These are phyloP conservation scores for Lagenaria siceraria DNA, from an alignment of 306 rosid genomes.

Conservation along the genomic window DNA sequence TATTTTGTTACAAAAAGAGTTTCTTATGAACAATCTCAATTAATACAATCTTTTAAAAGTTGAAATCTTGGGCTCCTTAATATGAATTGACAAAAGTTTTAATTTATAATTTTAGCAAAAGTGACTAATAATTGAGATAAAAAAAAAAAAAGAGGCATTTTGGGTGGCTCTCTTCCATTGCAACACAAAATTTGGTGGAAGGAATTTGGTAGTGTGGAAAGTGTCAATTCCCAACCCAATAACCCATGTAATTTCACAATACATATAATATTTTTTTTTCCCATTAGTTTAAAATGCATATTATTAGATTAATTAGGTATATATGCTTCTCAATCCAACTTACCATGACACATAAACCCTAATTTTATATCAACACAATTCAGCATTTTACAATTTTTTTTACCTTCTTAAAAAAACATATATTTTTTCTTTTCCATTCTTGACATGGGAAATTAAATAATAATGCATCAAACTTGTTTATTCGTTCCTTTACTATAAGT, in stretches of 20 bases:
- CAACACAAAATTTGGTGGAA: not conserved
- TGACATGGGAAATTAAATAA: no score
- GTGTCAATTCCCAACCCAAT: constrained; percentile 1
- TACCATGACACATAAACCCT: not conserved
- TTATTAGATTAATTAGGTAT: constrained; percentile 3
- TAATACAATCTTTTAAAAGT: not conserved
- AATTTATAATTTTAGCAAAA: not conserved
- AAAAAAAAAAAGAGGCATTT: not conserved
- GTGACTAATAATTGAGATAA: not conserved
- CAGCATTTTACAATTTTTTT: not conserved
- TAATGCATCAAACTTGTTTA: no score
- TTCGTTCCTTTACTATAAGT: no score
- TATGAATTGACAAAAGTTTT: not conserved
- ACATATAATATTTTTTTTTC: not conserved
- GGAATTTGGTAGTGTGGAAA: not conserved
- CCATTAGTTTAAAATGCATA: not conserved
- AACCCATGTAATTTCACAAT: not conserved
- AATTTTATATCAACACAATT: not conserved
- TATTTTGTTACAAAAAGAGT: not conserved
- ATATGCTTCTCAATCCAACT: not conserved
- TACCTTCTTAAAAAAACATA: not conserved
- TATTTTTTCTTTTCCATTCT: no score
- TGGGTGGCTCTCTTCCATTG: not conserved
- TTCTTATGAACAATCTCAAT: not conserved
- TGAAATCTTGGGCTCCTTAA: not conserved